Evolutionary conservation across 768 basidiomycete species (phyloP).

Genomic region (Tulasnella sp.): DNA sequence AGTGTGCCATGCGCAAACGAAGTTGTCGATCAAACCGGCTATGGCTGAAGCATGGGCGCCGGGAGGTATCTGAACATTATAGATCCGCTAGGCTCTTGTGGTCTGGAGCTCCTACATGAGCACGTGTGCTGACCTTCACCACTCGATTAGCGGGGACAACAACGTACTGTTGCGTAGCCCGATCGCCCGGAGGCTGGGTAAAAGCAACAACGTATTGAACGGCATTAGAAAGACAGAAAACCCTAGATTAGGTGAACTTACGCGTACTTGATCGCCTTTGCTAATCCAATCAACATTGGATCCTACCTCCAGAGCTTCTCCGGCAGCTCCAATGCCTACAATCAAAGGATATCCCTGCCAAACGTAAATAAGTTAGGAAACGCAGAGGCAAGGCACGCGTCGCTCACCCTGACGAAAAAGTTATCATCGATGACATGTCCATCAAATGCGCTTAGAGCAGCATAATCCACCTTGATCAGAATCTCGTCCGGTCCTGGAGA

Average conservation of each 20-base stretch:
- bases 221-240: not conserved
- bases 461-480: slow-evolving; percentile 32
- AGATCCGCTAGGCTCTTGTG: no score
- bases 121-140: slow-evolving; percentile 30
- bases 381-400: no score
- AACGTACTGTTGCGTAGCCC: slow-evolving; percentile 30
- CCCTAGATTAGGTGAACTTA: not conserved
- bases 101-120: no score
- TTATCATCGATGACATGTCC: slow-evolving; percentile 30
- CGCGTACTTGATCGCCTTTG: slow-evolving; percentile 32
- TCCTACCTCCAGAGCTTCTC: slow-evolving; percentile 31
- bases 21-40: slow-evolving; percentile 33
- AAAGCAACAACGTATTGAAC: slow-evolving; percentile 23
- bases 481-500: slow-evolving; percentile 30
- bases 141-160: slow-evolving; percentile 24
- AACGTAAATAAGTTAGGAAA: not conserved
- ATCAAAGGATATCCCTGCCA: slow-evolving; percentile 25
- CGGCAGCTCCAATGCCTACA: slow-evolving; percentile 31
- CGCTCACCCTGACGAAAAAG: slow-evolving; percentile 18
- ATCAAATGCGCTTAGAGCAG: slow-evolving; percentile 33
- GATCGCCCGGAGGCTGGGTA: slow-evolving; percentile 20
- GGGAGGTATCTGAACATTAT: slow-evolving; percentile 30
- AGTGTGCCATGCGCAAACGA: slow-evolving; percentile 32
- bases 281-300: slow-evolving; percentile 26
- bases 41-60: slow-evolving; percentile 30